Conservation (phyloP, 2,329 filamentous ascomycete species). For the Fusarium sp. region DNA sequence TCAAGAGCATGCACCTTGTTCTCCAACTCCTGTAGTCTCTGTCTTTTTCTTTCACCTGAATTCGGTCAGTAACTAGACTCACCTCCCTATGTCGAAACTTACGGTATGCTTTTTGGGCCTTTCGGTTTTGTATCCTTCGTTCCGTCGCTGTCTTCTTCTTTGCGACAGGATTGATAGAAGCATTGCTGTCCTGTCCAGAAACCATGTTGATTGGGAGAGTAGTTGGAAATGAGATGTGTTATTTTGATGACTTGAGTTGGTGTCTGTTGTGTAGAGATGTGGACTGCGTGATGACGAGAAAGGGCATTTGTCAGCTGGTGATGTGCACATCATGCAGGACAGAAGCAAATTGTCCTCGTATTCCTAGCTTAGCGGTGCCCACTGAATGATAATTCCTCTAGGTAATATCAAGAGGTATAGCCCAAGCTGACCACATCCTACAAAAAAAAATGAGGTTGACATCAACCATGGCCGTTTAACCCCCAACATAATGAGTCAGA, state of each 20-base stretch:
- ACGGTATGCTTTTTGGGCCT: not conserved
- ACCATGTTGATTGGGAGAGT: not conserved
- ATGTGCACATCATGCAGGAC: not conserved
- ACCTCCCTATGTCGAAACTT: not conserved
- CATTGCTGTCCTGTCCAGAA: no score
- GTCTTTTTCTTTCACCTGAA: not conserved
- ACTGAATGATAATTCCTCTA: not conserved
- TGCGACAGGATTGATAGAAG: not conserved
- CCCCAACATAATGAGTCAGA: not conserved
- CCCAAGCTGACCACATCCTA: not conserved
- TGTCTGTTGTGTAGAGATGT: not conserved
- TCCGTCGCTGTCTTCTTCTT: not conserved
- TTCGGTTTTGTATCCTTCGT: not conserved
- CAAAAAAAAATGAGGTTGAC: not conserved
- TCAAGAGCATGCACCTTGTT: not conserved
- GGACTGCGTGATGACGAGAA: not conserved
- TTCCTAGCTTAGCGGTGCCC: not conserved
- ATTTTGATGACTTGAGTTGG: not conserved
- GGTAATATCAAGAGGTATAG: not conserved
- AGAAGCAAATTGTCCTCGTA: rapidly evolving
- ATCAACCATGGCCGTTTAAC: not conserved
- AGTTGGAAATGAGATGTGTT: not conserved
- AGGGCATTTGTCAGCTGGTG: not conserved
- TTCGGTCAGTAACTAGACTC: not conserved
- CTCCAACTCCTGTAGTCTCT: not conserved